phyloP scores from a whole-genome alignment of 2,329 filamentous ascomycete species.

The Lachnellula cervina region DNA sequence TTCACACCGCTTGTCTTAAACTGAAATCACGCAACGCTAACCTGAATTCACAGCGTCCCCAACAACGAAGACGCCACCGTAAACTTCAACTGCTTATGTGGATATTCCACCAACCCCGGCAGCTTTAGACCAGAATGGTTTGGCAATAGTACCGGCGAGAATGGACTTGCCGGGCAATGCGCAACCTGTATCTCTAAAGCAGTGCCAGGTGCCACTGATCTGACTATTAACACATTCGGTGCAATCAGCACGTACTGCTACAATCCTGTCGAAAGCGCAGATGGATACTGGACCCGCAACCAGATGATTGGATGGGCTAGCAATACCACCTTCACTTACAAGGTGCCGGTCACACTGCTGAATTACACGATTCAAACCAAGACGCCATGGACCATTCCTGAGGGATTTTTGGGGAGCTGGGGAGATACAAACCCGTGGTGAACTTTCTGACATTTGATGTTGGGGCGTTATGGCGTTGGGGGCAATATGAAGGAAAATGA shows the following conservation, averaged over 20 bases:
- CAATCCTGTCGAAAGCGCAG: background rate
- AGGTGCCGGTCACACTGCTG: background rate
- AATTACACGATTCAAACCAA: background rate
- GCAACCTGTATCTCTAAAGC: background rate
- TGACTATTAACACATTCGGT: background rate
- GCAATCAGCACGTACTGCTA: background rate
- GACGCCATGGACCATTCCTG: background rate
- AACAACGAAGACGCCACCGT: background rate
- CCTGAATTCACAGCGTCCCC: background rate
- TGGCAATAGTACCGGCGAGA: background rate
- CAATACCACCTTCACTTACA: background rate
- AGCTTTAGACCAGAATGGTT: background rate
- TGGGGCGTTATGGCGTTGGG: too few relatives aligned
- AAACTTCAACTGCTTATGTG: background rate
- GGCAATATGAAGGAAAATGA: too few relatives aligned
- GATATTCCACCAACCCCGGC: background rate
- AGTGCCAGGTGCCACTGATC: background rate
- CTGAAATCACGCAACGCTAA: too few relatives aligned
- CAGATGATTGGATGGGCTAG: background rate
- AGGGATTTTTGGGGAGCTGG: too few relatives aligned
- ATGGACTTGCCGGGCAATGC: background rate
- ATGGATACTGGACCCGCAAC: background rate
- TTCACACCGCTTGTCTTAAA: too few relatives aligned
- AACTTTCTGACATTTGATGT: too few relatives aligned
- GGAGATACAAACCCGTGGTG: too few relatives aligned